Evolutionary conservation across 805 yeast genomes (phyloP).

Genomic region (Lipomyces yamanashiensis): DNA sequence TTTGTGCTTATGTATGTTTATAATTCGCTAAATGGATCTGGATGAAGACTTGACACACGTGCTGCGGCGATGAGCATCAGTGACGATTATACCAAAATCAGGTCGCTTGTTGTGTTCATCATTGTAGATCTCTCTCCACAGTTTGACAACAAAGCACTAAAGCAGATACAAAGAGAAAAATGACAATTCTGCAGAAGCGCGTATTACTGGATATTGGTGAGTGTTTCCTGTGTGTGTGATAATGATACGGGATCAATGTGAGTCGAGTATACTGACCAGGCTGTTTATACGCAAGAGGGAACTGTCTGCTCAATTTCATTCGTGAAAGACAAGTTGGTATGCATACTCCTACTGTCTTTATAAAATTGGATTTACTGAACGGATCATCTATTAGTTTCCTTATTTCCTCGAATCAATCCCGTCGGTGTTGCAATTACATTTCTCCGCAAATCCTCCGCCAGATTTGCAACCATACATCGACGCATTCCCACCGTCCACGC

Average conservation of each 20-base stretch:
- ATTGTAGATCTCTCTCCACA: too few species aligned
- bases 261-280: not conserved
- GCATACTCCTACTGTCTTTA: not conserved
- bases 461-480: slow-evolving; percentile 45
- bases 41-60: too few species aligned
- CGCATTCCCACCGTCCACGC: slow-evolving; percentile 53
- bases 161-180: not conserved
- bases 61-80: not conserved
- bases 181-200: slow-evolving; percentile 6
- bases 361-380: slow-evolving; percentile 42
- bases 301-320: slow-evolving; percentile 91
- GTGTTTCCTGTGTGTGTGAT: not conserved
- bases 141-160: too few species aligned
- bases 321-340: slow-evolving; percentile 67
- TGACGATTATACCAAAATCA: not conserved
- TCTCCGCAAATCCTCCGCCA: slow-evolving; percentile 40
- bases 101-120: too few species aligned
- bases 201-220: slow-evolving; percentile 10
- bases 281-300: slow-evolving; percentile 59
- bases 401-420: slow-evolving; percentile 65
- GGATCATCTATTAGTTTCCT: slow-evolving; percentile 51
- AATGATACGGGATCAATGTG: not conserved
- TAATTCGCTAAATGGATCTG: too few species aligned
- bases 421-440: slow-evolving; percentile 41
- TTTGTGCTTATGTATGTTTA: too few species aligned